Percentiles rank a stretch among this genome's conserved stretches.
phyloP scores from a whole-genome alignment of 2,329 filamentous ascomycete species.

The Aspergillus sp. region DNA sequence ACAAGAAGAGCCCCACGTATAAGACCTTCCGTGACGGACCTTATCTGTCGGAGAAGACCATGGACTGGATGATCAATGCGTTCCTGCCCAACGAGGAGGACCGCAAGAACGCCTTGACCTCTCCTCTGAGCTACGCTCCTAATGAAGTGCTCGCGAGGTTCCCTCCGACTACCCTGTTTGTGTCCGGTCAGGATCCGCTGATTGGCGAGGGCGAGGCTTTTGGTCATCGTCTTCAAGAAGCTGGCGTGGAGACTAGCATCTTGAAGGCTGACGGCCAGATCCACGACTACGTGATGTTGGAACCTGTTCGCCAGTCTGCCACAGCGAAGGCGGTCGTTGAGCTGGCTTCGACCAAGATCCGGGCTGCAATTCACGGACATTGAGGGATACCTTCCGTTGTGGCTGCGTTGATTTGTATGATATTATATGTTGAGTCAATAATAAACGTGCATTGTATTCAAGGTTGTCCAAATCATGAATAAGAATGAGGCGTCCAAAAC shows the following conservation, averaged over 20 bases:
- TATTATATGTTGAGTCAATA: no score
- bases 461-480: no score
- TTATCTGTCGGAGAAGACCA: constrained; percentile 5
- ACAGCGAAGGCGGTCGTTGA: constrained; percentile 10
- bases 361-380: background rate
- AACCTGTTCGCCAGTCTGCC: constrained; percentile 7
- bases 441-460: no score
- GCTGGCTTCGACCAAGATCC: background rate
- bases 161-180: constrained; percentile 8
- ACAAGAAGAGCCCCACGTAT: constrained; percentile 6
- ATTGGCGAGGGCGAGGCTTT: constrained; percentile 11
- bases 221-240: constrained; percentile 9
- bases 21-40: constrained; percentile 7
- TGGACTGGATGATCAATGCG: constrained; percentile 12
- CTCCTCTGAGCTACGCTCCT: constrained; percentile 3
- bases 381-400: no score
- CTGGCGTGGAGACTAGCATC: constrained; percentile 8
- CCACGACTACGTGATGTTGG: constrained; percentile 11
- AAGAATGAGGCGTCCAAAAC: no score
- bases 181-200: constrained; percentile 7
- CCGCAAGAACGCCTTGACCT: constrained; percentile 5
- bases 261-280: constrained; percentile 13
- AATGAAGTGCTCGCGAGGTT: constrained; percentile 8
- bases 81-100: constrained; percentile 7
- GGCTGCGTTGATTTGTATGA: no score